Evolutionary conservation across 345 rosid genomes (phyloP), one percentile per base, ranked within the genome.

Genomic region (Raphanus sativus): DNA sequence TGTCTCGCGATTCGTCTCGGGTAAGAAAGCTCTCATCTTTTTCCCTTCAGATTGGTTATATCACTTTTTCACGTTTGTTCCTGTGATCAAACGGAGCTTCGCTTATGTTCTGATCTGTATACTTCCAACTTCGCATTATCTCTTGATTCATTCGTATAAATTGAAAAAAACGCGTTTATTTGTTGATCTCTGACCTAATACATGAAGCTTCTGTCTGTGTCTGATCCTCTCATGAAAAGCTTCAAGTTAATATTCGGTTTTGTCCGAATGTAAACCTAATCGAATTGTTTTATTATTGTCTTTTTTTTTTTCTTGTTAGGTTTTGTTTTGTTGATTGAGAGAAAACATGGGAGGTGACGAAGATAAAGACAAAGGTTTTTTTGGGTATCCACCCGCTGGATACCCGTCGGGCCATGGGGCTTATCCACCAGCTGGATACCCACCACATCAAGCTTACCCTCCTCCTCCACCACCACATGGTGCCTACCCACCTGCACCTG

Each of bases 331-430:
- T 2, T 73, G 68, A 75, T 70, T 65, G 10, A 32, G 6, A 58
- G 56, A 58, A 71, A 76, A 75, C 71, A 77, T 81, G 84, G 84
- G 78, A 77, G 84, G 67, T 73, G 84, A 78, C 17, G 10, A 73
- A 16, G 84, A 77, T 30, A 81, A 69, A 77, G 84, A 77, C 38
- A 81, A 73, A 77, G 84, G 84, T 9, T 69, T 81, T 58, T 58
- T 62, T 42, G 82, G 82, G 34, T 79, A 73, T 6, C 76, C 80
- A 4, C 80, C 70, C 0, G 70, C 40, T 50, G 62, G 62, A 8
- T 56, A 56, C 62, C 62, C 56, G 2, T 21, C 56, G 21, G 56
- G 56, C 15, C 73, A 67, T 6, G 68, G 74, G 24, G 71, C 76
- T 1, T 77, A 77, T 2, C 71, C 81, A 64, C 67, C 67, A 10